phyloP scores from a whole-genome alignment of 192 early-diverging fungal genomes.

The Funneliformis mosseae region DNA sequence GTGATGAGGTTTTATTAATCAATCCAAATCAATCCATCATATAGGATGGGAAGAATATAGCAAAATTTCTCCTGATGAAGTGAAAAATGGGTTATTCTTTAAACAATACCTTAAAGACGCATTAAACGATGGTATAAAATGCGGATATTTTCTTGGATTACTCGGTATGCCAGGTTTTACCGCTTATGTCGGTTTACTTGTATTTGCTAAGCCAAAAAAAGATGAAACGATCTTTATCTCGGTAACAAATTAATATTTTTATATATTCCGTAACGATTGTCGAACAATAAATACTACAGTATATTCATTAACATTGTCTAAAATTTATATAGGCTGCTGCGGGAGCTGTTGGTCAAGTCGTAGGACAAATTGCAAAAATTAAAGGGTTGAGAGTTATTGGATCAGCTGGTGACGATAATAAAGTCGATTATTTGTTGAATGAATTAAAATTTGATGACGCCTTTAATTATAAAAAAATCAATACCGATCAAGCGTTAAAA shows the following conservation, averaged over 20 bases:
- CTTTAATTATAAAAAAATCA: slow-evolving; percentile 84
- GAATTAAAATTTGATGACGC: slow-evolving; percentile 70
- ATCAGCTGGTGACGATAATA: slow-evolving; percentile 74
- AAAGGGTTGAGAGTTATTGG: slow-evolving; percentile 75
- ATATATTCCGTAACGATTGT: neutral
- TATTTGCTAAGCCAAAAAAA: slow-evolving; percentile 73
- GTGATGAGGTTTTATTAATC: too few relatives aligned
- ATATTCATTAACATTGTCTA: neutral
- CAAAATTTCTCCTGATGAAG: too few relatives aligned
- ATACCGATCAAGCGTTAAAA: slow-evolving; percentile 52
- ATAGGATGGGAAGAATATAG: too few relatives aligned
- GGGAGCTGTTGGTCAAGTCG: slow-evolving; percentile 70
- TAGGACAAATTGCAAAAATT: slow-evolving; percentile 81
- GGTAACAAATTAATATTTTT: neutral
- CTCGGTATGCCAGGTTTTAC: slow-evolving; percentile 69
- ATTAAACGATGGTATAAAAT: too few relatives aligned
- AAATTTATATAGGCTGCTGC: slow-evolving; percentile 63
- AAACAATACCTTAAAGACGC: too few relatives aligned
- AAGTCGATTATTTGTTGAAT: slow-evolving; percentile 64
- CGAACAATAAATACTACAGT: neutral
- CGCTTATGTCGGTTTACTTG: slow-evolving; percentile 47
- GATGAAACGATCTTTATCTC: slow-evolving; percentile 88
- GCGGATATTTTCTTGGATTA: slow-evolving; percentile 34
- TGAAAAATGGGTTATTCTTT: too few relatives aligned
- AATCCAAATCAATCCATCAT: too few relatives aligned